Conservation (phyloP, 1,284 basidiomycete species). For the Austroboletus novae-zelandiae region DNA sequence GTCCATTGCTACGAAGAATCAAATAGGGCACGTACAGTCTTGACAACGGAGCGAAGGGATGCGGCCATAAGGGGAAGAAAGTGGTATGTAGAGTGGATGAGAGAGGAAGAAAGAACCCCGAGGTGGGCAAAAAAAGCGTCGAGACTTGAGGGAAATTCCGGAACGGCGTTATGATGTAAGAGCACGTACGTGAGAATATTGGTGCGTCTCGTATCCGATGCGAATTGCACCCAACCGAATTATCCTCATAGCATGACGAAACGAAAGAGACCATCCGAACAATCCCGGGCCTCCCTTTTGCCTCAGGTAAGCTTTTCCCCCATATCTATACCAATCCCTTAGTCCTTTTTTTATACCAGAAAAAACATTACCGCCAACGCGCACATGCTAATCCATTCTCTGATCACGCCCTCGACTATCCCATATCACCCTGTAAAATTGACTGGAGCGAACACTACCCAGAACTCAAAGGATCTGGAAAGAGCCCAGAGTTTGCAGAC, state of each 20-base stretch:
- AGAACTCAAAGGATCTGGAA: conserved; percentile 53
- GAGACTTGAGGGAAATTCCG: conserved; percentile 25
- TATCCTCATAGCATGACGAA: conserved; percentile 13
- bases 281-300: conserved; percentile 11
- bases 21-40: conserved; percentile 42
- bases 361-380: conserved; percentile 95
- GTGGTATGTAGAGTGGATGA: not conserved
- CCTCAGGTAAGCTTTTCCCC: conserved; percentile 25
- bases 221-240: conserved; percentile 8
- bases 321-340: not conserved
- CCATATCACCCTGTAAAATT: conserved; percentile 73
- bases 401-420: conserved; percentile 92
- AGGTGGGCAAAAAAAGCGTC: conserved; percentile 1
- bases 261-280: conserved; percentile 23
- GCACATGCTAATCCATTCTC: conserved; percentile 99
- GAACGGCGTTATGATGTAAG: conserved; percentile 10
- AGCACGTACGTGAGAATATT: conserved; percentile 14
- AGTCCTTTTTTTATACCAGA: conserved; percentile 45
- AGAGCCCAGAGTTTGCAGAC: conserved; percentile 91
- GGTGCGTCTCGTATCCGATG: not conserved
- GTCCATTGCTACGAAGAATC: not conserved
- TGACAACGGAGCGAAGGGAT: conserved; percentile 42
- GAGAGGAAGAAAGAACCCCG: conserved; percentile 9
- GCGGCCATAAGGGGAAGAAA: conserved; percentile 22
- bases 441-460: conserved; percentile 91